These are phyloP conservation scores for Syzygium grande DNA, from an alignment of 345 rosid species.

Conservation along the genomic window DNA sequence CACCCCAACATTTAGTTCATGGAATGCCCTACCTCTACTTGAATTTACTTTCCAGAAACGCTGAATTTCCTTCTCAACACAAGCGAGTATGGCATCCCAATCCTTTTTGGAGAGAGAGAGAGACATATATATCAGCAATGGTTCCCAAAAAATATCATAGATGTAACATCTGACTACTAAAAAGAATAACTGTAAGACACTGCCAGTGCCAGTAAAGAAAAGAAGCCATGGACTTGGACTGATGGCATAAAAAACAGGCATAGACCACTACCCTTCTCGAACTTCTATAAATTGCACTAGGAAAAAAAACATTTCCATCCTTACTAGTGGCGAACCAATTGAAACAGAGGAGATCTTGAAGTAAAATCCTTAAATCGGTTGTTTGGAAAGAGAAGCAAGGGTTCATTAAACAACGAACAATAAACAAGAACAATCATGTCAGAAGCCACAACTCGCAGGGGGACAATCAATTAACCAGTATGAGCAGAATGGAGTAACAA, in stretches of 20 bases:
- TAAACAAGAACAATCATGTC: slow-evolving; percentile 3
- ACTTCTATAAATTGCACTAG: background rate
- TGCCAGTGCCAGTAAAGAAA: background rate
- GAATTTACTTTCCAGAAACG: background rate
- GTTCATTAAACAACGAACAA: background rate
- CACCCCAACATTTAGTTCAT: background rate
- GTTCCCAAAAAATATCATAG: background rate
- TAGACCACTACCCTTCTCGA: background rate
- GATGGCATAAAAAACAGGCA: background rate
- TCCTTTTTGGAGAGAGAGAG: background rate
- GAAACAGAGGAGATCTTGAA: background rate
- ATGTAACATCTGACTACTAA: background rate
- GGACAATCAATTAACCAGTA: background rate
- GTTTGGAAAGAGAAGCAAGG: background rate
- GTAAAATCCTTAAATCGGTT: background rate
- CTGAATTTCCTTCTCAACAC: background rate
- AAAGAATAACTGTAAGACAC: background rate
- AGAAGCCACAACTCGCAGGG: slow-evolving; percentile 9
- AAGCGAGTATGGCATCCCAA: slow-evolving; percentile 4
- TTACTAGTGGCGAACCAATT: background rate
- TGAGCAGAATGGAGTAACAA: background rate
- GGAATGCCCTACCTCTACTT: background rate
- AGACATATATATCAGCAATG: background rate
- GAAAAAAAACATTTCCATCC: background rate
- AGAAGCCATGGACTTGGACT: background rate